These are phyloP conservation scores for Talaromyces sp. DNA, from an alignment of 2,329 filamentous ascomycete species.

Conservation along the genomic window DNA sequence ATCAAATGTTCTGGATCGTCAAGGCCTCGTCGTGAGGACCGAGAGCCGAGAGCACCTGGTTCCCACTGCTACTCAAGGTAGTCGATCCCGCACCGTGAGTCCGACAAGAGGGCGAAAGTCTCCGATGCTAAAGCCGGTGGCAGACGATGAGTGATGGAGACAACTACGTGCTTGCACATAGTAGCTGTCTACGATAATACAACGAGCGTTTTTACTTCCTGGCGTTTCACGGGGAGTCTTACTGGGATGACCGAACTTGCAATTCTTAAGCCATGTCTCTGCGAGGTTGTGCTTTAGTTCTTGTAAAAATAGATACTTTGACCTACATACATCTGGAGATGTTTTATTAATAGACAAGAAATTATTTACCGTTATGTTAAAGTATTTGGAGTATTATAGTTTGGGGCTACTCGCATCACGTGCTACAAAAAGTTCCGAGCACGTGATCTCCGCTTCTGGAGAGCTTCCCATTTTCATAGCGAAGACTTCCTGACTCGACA, in stretches of 20 bases:
- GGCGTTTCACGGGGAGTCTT: background rate
- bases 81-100: conserved; percentile 45
- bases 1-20: conserved; percentile 55
- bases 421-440: background rate
- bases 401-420: background rate
- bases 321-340: background rate
- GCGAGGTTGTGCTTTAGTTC: conserved; percentile 2
- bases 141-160: conserved; percentile 26
- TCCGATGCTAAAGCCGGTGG: conserved; percentile 34
- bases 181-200: conserved; percentile 1
- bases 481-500: background rate
- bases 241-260: background rate
- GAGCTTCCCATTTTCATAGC: conserved; percentile 7
- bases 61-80: conserved; percentile 49
- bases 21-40: conserved; percentile 73
- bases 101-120: conserved; percentile 46
- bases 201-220: background rate
- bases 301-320: conserved; percentile 1
- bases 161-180: conserved; percentile 21
- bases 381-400: background rate
- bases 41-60: conserved; percentile 80
- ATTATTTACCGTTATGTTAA: background rate
- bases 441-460: conserved; percentile 8
- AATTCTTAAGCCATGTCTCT: conserved; percentile 1
- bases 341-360: background rate